Conservation (phyloP, 352 stramenopile species). For the Elongisporangium senticosum region DNA sequence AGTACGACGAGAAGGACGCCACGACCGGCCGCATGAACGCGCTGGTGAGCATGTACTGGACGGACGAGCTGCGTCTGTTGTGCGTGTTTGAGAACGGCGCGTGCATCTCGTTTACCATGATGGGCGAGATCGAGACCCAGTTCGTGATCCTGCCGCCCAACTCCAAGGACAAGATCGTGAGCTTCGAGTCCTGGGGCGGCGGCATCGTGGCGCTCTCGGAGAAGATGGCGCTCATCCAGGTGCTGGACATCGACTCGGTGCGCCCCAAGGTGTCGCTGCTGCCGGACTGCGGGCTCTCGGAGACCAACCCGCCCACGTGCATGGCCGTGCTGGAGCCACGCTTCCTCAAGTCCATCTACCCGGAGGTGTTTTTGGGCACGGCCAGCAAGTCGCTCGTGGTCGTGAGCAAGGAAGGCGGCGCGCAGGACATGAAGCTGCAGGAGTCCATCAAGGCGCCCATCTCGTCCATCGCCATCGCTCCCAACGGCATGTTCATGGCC, state of each 20-base stretch:
- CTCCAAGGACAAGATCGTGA: constrained; percentile 76
- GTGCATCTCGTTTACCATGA: constrained; percentile 66
- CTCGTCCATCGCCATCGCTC: constrained; percentile 89
- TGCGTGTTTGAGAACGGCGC: constrained; percentile 73
- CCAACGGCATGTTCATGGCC: constrained; percentile 95
- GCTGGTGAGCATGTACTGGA: constrained; percentile 75
- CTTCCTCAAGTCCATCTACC: constrained; percentile 87
- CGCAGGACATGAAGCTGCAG: constrained; percentile 80
- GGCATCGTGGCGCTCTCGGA: constrained; percentile 75
- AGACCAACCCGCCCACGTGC: constrained; percentile 71
- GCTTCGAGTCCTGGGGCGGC: constrained; percentile 65
- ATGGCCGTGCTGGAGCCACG: constrained; percentile 92
- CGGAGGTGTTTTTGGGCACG: constrained; percentile 92
- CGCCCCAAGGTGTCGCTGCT: constrained; percentile 70
- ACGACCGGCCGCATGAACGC: constrained; percentile 26
- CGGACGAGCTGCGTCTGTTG: constrained; percentile 73
- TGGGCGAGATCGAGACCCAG: constrained; percentile 65
- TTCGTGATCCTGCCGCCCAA: constrained; percentile 59
- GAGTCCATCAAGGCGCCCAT: constrained; percentile 84
- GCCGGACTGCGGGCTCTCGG: constrained; percentile 65
- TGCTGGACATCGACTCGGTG: constrained; percentile 74
- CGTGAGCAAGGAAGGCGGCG: constrained; percentile 61
- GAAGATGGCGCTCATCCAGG: constrained; percentile 79
- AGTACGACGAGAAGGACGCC: constrained; percentile 61
- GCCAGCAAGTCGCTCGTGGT: constrained; percentile 87